Percentiles rank a stretch among this genome's conserved stretches.
Conservation (phyloP, 192 early-diverging fungal species). For the Kappamyces sp. region DNA sequence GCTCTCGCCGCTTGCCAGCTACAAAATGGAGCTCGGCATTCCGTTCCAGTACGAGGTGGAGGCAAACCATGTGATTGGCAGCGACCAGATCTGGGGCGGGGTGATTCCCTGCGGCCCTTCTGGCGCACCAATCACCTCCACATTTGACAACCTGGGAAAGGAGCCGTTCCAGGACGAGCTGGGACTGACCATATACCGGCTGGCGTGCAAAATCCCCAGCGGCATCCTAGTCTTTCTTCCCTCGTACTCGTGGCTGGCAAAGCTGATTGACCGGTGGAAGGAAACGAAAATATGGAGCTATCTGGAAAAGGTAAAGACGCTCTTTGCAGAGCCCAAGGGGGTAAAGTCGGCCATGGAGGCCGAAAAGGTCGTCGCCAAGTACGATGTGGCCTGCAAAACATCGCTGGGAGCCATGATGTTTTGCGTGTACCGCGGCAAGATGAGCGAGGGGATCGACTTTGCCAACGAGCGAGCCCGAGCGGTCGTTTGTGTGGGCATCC, state of each 20-base stretch:
- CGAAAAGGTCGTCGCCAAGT: slow-evolving; percentile 10
- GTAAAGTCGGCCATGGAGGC: slow-evolving; percentile 9
- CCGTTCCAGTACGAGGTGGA: slow-evolving; percentile 15
- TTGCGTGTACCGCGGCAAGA: slow-evolving; percentile 24
- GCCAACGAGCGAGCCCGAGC: slow-evolving; percentile 17
- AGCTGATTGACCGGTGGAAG: slow-evolving; percentile 10
- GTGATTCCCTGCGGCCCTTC: background rate
- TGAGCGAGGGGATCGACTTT: slow-evolving; percentile 32
- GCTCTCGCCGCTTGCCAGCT: slow-evolving; percentile 16
- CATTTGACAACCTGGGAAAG: background rate
- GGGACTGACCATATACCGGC: background rate
- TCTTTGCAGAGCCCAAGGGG: slow-evolving; percentile 20
- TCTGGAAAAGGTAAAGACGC: background rate
- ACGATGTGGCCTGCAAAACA: background rate
- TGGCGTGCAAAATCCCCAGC: slow-evolving; percentile 9
- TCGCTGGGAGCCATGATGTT: slow-evolving; percentile 9
- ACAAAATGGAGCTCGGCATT: slow-evolving; percentile 13
- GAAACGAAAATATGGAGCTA: background rate
- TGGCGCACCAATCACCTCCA: background rate
- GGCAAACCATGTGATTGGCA: slow-evolving; percentile 17
- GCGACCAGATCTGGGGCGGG: slow-evolving; percentile 15
- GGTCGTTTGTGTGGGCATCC: slow-evolving; percentile 50
- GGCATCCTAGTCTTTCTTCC: slow-evolving; percentile 23
- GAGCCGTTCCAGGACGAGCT: slow-evolving; percentile 8
- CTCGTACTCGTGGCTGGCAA: slow-evolving; percentile 5